Evolutionary conservation across 768 basidiomycete genomes (phyloP).

Genomic region (Suillus discolor): DNA sequence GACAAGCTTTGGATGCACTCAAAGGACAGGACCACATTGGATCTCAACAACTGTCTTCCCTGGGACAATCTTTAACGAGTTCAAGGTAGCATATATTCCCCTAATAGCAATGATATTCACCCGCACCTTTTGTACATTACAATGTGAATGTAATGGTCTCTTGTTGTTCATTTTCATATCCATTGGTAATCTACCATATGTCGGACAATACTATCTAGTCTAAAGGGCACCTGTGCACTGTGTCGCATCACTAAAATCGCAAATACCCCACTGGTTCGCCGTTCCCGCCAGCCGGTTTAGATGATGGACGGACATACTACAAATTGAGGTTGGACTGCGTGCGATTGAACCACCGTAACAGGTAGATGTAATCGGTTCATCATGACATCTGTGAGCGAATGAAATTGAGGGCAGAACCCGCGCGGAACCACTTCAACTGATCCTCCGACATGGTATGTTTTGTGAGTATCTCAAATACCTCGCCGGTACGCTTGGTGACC

Average conservation of each 20-base stretch:
- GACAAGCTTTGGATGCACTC: constrained; percentile 49
- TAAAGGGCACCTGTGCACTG: no score
- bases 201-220: no score
- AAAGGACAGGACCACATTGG: constrained; percentile 27
- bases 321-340: no score
- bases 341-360: no score
- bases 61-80: constrained; percentile 32
- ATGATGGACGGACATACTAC: no score
- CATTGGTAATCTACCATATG: no score
- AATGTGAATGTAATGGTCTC: not conserved
- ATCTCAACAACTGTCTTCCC: constrained; percentile 31
- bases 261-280: no score
- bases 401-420: constrained; percentile 88
- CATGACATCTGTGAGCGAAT: constrained; percentile 63
- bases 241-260: no score
- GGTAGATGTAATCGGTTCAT: not conserved
- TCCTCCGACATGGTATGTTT: constrained; percentile 90
- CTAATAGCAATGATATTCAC: not conserved
- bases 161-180: no score
- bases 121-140: not conserved
- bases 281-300: no score
- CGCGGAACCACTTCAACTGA: constrained; percentile 87
- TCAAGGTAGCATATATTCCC: not conserved
- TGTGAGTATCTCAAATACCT: constrained; percentile 66
- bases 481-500: constrained; percentile 68